Evolutionary conservation across 2,329 filamentous ascomycete genomes (phyloP).

Genomic region (Penicillium sp.): DNA sequence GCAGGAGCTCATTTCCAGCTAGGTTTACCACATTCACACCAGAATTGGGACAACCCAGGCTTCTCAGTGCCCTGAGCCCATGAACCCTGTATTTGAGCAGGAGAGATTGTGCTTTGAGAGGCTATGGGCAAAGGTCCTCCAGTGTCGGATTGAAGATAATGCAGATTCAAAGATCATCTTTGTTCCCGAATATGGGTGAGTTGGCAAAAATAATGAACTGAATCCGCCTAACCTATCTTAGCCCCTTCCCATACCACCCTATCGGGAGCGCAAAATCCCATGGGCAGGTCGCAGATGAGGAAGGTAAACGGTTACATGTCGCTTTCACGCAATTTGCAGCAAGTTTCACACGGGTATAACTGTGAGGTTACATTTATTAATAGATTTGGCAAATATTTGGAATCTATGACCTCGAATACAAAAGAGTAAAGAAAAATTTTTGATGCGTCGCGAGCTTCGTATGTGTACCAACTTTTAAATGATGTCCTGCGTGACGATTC

Average conservation of each 20-base stretch:
- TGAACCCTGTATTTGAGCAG: conserved; percentile 27
- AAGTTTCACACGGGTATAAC: background rate
- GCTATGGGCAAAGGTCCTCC: conserved; percentile 18
- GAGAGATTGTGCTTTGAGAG: conserved; percentile 36
- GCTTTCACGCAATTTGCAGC: conserved; percentile 5
- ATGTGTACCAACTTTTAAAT: no score
- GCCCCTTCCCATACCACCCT: conserved; percentile 25
- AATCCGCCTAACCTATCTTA: background rate
- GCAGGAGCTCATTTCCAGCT: background rate
- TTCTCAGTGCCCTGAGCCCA: conserved; percentile 39
- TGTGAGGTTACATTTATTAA: rapidly evolving
- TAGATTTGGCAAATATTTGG: no score
- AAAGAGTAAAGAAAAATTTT: no score
- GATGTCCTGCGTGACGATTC: no score
- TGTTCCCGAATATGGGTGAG: conserved; percentile 18
- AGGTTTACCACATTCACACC: conserved; percentile 39
- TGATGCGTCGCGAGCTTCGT: no score
- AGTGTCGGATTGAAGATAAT: conserved; percentile 2
- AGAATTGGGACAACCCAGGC: conserved; percentile 39
- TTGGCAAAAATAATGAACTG: background rate
- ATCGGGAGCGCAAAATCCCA: conserved; percentile 15
- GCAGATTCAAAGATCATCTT: conserved; percentile 6
- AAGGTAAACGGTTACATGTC: conserved; percentile 15
- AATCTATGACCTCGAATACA: no score
- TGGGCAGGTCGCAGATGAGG: conserved; percentile 21